These are phyloP conservation scores for Dothideomycetidae sp. DNA, from an alignment of 2,329 filamentous ascomycete genomes.

Conservation along the genomic window DNA sequence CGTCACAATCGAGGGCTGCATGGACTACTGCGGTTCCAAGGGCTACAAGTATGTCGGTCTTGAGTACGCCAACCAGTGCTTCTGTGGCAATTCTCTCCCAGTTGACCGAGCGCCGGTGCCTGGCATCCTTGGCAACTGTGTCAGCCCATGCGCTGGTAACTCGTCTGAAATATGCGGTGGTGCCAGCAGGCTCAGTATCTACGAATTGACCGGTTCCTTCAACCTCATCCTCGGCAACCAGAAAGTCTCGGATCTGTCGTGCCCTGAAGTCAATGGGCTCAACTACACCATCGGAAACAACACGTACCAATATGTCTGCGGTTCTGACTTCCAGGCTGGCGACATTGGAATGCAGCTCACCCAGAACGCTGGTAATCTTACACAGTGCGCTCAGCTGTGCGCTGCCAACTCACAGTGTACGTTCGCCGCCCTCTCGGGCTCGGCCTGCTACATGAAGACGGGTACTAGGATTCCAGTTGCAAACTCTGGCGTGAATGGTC, in stretches of 20 bases:
- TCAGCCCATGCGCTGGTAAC: constrained; percentile 40
- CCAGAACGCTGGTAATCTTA: constrained; percentile 8
- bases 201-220: constrained; percentile 22
- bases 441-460: constrained; percentile 21
- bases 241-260: constrained; percentile 2
- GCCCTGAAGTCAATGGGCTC: constrained; percentile 15
- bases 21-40: constrained; percentile 16
- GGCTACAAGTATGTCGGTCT: constrained; percentile 21
- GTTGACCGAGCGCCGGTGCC: constrained; percentile 24
- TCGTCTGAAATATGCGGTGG: constrained; percentile 26
- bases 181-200: constrained; percentile 22
- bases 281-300: constrained; percentile 16
- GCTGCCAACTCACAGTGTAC: constrained; percentile 15
- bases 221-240: constrained; percentile 7
- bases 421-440: constrained; percentile 16
- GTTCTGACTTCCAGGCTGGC: constrained; percentile 5
- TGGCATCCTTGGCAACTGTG: constrained; percentile 42
- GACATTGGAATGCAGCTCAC: constrained; percentile 9
- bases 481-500: constrained; percentile 12
- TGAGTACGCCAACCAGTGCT: constrained; percentile 22
- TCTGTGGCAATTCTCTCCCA: constrained; percentile 19
- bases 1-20: constrained; percentile 20
- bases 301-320: constrained; percentile 18
- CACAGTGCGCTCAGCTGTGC: constrained; percentile 14
- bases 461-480: constrained; percentile 7